These are phyloP conservation scores for Podila minutissima DNA, from an alignment of 192 early-diverging fungal species.

Conservation along the genomic window DNA sequence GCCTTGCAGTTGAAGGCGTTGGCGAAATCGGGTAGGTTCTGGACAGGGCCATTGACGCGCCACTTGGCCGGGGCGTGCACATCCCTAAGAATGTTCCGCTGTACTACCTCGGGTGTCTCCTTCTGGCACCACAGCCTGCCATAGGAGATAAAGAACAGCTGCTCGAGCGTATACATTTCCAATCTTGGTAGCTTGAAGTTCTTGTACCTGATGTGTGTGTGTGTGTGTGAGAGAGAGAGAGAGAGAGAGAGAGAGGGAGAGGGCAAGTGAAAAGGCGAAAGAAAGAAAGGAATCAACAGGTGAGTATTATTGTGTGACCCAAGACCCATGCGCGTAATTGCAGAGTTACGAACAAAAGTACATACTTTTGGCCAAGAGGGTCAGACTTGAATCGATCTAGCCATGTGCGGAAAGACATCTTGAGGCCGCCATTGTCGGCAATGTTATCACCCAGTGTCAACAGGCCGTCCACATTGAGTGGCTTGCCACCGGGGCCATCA, in stretches of 20 bases:
- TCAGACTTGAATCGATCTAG: conserved; percentile 8
- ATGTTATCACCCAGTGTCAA: conserved; percentile 72
- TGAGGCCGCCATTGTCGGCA: conserved; percentile 74
- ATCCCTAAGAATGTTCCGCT: conserved; percentile 53
- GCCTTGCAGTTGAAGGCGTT: no score
- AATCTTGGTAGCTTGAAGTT: conserved; percentile 52
- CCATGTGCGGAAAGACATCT: conserved; percentile 58
- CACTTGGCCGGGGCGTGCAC: conserved; percentile 64
- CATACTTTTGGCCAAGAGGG: background rate
- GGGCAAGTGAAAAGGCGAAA: background rate
- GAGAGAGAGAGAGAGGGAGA: background rate
- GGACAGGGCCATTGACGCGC: no score
- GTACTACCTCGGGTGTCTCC: conserved; percentile 13
- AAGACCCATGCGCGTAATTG: background rate
- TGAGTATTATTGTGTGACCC: no score
- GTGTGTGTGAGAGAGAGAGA: no score
- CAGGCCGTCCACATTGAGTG: conserved; percentile 57
- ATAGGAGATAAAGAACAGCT: conserved; percentile 72
- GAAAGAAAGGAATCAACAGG: no score
- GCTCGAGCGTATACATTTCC: conserved; percentile 55
- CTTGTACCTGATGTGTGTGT: background rate
- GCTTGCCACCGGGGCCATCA: conserved; percentile 39
- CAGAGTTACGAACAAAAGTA: no score
- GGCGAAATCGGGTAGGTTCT: no score
- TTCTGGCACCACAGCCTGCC: conserved; percentile 69